A percentile compares a stretch with the other conserved stretches of the same genome.
phyloP scores from a whole-genome alignment of 2,329 filamentous ascomycete species.

The Claviceps pazoutovae region DNA sequence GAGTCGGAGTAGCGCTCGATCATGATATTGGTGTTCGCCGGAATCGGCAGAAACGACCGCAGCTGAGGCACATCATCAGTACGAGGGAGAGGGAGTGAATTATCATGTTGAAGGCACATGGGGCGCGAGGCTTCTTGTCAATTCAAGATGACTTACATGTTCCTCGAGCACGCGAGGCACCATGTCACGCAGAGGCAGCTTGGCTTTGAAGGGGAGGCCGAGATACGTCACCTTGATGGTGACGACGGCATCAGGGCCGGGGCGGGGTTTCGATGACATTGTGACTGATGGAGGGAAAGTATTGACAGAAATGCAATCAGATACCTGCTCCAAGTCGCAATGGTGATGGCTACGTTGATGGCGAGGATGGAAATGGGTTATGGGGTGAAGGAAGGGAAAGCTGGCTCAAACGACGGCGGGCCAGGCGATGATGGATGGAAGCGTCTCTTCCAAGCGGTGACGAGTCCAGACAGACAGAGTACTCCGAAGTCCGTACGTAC shows the following conservation, averaged over 20 bases:
- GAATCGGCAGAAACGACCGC: conserved; percentile 22
- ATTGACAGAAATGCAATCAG: not conserved
- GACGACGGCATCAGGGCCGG: conserved; percentile 32
- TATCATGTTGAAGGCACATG: not conserved
- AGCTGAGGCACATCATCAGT: conserved; percentile 13
- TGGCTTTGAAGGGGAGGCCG: conserved; percentile 67
- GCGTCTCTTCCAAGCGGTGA: not conserved
- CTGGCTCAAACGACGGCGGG: not conserved
- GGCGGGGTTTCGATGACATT: conserved; percentile 15
- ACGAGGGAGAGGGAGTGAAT: not conserved
- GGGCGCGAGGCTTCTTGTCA: not conserved
- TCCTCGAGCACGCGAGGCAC: conserved; percentile 58
- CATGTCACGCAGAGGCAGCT: conserved; percentile 78
- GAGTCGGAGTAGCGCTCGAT: conserved; percentile 96
- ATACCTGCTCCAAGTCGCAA: not conserved
- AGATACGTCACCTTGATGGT: conserved; percentile 75
- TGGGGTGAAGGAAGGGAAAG: not conserved
- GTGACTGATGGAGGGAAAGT: not conserved
- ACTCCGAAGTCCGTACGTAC: too few species aligned
- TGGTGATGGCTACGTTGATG: not conserved
- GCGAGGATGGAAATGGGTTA: not conserved
- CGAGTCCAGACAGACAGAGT: not conserved
- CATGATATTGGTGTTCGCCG: conserved; percentile 28
- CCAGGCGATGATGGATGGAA: not conserved
- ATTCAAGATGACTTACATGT: conserved; percentile 52